Conservation (phyloP, 2,329 filamentous ascomycete genomes). For the Pyrenophora tritici-repentis region DNA sequence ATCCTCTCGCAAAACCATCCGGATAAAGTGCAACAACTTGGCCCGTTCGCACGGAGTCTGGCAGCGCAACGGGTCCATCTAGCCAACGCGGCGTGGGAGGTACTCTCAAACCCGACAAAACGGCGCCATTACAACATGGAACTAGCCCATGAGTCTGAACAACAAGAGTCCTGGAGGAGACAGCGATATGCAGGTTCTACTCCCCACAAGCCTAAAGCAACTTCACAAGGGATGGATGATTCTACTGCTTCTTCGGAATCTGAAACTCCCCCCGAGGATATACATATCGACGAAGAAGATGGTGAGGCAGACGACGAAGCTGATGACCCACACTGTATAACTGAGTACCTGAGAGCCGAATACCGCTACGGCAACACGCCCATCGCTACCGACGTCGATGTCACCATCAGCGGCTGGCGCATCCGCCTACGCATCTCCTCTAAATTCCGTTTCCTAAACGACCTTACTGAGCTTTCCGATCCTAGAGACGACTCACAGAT, state of each 20-base stretch:
- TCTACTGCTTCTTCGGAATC: too few species aligned
- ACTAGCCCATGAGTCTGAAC: not conserved
- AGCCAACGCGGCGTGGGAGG: not conserved
- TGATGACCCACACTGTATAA: not conserved
- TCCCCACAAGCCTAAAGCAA: too few species aligned
- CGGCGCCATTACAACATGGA: not conserved
- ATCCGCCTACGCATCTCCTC: constrained; percentile 2
- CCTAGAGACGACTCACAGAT: not conserved
- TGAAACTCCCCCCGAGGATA: not conserved
- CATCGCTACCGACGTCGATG: constrained; percentile 3
- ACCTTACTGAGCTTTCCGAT: constrained; percentile 4
- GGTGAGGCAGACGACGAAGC: not conserved
- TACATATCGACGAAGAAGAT: not conserved
- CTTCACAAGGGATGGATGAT: too few species aligned
- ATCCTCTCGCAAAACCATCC: not conserved
- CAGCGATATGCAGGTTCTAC: too few species aligned
- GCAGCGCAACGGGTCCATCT: not conserved
- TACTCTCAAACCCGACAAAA: not conserved
- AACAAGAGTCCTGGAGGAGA: not conserved
- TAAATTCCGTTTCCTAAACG: constrained; percentile 9
- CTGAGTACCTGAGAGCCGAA: not conserved
- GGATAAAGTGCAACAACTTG: not conserved
- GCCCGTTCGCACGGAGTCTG: not conserved
- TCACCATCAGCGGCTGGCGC: constrained; percentile 8
- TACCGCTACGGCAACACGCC: constrained; percentile 2